Evolutionary conservation across 106 monocot genomes (phyloP), one percentile per base, ranked within the genome.

Genomic region (Acorus calamus): DNA sequence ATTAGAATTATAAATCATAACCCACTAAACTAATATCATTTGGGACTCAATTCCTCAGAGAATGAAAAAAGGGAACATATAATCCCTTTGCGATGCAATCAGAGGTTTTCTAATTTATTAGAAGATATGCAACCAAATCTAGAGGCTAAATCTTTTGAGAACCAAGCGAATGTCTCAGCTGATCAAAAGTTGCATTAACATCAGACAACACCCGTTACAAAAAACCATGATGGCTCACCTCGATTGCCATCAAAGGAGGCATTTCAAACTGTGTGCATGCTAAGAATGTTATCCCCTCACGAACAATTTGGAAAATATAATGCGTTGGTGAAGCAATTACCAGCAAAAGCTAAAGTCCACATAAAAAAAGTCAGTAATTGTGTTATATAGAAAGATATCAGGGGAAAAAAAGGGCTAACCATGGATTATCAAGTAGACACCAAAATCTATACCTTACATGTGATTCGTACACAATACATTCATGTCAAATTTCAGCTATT

Each of bases 221-320:
- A 47, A 62, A 47, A 8, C 45, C 3, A 42, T 11, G 61, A 44
- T 41, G 3, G 11, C 79, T 55, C 28, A 89, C 90, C 89, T 96
- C 87, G 47, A 83, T 83, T 10, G 71, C 90, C 82, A 96, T 80
- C 10, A 96, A 67, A 6, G 94, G 87, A n/a, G 91, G 82, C 87
- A 91, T 86, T 65, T 96, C 96, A 10, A 91, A 76, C 61, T 96
- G 96, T 4, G 96, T 79, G 76, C 96, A 96, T 0, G 87, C 82
- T 61, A 96, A 63, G 82, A 96, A 96, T 3, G 76, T 76, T 50
- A 96, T 76, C 51, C 91, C 87, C 6, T 83, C 73, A 3, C 87
- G 96, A 49, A 71, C 67, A 5, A 96, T 62, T 74, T 84, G 96
- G 67, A 96, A 91, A 8, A 96, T 60, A 68, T 96, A 96, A 70